phyloP scores from a whole-genome alignment of 2,329 filamentous ascomycete genomes.

The Teratosphaeriaceae sp. region DNA sequence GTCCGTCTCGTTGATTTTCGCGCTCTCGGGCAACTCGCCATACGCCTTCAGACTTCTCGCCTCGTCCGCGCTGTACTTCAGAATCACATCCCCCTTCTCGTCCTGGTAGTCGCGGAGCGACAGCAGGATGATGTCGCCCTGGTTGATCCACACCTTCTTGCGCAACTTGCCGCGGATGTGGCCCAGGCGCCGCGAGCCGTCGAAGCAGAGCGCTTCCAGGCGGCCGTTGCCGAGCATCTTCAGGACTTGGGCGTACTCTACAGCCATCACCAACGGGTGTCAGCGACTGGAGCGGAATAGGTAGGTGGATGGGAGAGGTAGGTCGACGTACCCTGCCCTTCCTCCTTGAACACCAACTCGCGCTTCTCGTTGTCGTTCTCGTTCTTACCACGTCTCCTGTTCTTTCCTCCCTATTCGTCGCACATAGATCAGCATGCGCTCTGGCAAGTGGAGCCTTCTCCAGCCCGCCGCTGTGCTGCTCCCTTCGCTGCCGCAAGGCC shows the following conservation, averaged over 20 bases:
- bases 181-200: conserved; percentile 78
- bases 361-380: conserved; percentile 96
- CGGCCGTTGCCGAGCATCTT: conserved; percentile 97
- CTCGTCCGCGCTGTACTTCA: conserved; percentile 95
- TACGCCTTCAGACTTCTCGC: conserved; percentile 93
- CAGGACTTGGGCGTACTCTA: conserved; percentile 76
- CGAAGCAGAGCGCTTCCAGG: conserved; percentile 90
- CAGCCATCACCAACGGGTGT: not conserved
- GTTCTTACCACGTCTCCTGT: conserved; percentile 85
- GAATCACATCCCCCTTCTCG: conserved; percentile 86
- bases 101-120: conserved; percentile 90
- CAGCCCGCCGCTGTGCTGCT: too few relatives aligned
- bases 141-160: conserved; percentile 99
- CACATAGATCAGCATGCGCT: conserved; percentile 7
- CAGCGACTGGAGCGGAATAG: conserved; percentile 3
- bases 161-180: conserved; percentile 93
- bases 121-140: conserved; percentile 87
- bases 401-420: conserved; percentile 72
- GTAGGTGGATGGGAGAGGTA: not conserved
- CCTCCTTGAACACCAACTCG: conserved; percentile 97
- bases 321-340: conserved; percentile 64
- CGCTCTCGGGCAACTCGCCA: conserved; percentile 91
- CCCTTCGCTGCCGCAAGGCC: not conserved
- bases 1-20: conserved; percentile 99
- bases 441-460: too few relatives aligned